Evolutionary conservation across 2,329 filamentous ascomycete genomes (phyloP), one percentile per base, ranked within the genome.

Genomic region (Cercospora sp.): DNA sequence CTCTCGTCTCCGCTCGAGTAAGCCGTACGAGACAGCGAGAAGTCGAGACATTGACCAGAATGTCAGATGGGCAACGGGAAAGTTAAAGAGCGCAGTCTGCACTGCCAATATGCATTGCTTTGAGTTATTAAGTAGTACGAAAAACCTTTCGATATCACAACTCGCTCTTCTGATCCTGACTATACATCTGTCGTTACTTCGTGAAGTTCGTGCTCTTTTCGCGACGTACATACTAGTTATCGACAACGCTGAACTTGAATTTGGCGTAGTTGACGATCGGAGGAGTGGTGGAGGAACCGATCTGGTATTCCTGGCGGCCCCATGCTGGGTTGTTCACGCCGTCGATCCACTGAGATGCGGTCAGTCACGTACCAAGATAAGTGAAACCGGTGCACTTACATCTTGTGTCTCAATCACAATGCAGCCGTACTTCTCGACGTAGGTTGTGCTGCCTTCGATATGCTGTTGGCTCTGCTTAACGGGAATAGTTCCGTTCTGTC

Each of bases 291-390:
- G 67, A 53, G 7, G 67, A 68, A 3, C 81, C 85, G 68, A 85
- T 83, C 69, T 85, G 79, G 75, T 79, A 82, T 72, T 82, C 80
- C 58, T 83, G 80, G 65, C 94, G 87, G 67, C 88, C 88, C 94
- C 94, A 97, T 79, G 93, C 87, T 0, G 94, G 94, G 80, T 97
- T 96, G 81, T 97, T 97, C 81, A 98, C 95, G 28, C 86, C 93
- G 77, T 96, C 94, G 76, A 97, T 96, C 87, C 89, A 97, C 64
- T 65, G 18, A n/a, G 18, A 28, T 12, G 23, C 0, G 12, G 62
- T 64, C 20, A 64, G 62, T 62, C 5, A 26, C 10, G 28, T 5
- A 28, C 16, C 2, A 10, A 12, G 1, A 36, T 16, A 5, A 13
- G 6, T 18, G 0, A 23, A 39, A 3, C 10, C n/a, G n/a, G n/a